Base-by-base conservation (phyloP, 2,329 filamentous ascomycete genomes). In the Alternaria incomplexa region DNA sequence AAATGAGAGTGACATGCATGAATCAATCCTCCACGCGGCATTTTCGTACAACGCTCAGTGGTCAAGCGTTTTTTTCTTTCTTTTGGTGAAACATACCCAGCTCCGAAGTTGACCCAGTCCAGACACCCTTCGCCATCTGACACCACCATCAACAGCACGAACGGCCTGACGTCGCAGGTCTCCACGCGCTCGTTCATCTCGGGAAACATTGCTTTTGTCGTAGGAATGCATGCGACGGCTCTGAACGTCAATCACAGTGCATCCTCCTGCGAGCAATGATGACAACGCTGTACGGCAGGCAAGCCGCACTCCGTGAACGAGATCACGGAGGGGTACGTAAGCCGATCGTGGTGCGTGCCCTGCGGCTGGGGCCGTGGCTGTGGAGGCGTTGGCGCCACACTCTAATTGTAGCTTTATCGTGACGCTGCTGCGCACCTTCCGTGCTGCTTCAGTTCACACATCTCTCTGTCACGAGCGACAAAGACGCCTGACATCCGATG, bases 1-100 rank as follows among this genome's bases (percentile, higher is more conserved):
- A 52, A 52, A 52, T 52, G 48, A 52, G 48, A 51, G 28, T 40
- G 48, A 32, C 48, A 36, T 52, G 48, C 48, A 52, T 40, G 28
- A 52, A 52, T 23, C 28, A 40, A 25, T n/a, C 28, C 20, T 36
- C 17, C 28, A 25, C 28, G 30, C 15, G 48, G 30, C 13, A 52
- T 52, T 6, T 52, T 52, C 28, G 28, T 12, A 30, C 28, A 17
- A 51, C 20, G 48, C 48, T 23, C 28, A 36, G 13, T 13, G 48
- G 13, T 30, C 48, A 52, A 52, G 48, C n/a, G 28, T n/a, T 52
- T 52, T 52, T 23, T 23, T 36, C n/a, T 52, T 20, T 22, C 9
- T 5, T 12, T 30, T 52, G 28, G 48, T 52, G 48, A 52, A 52
- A 52, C 48, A 13, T 22, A 36, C 30, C 48, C 17, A 15, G 20